Conservation (phyloP, 2,329 filamentous ascomycete genomes). For the Pyrenochaeta sp. region DNA sequence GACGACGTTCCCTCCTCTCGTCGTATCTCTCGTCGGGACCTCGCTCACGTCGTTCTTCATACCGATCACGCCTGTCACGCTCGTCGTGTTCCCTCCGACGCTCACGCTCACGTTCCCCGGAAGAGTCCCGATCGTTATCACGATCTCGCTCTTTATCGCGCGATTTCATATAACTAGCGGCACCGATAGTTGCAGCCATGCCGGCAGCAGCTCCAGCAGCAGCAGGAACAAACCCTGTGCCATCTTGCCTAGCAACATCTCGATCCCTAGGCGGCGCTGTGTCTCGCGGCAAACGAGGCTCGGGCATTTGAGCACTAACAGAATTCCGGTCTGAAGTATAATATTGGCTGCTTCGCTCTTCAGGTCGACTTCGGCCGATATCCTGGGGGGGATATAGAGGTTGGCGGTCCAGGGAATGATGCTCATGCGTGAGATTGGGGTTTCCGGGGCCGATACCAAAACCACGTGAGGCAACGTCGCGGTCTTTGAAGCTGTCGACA, state of each 20-base stretch:
- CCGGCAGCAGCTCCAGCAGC: constrained; percentile 42
- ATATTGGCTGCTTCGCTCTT: constrained; percentile 26
- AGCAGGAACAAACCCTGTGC: constrained; percentile 27
- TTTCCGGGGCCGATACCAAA: constrained; percentile 53
- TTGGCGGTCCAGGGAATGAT: constrained; percentile 49
- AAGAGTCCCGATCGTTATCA: constrained; percentile 33
- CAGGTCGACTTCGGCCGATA: constrained; percentile 17
- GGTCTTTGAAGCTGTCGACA: constrained; percentile 48
- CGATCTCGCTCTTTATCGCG: constrained; percentile 50
- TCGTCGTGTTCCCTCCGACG: constrained; percentile 38
- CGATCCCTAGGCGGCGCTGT: constrained; percentile 42
- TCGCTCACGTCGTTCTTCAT: constrained; percentile 37
- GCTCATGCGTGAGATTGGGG: constrained; percentile 37
- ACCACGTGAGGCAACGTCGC: constrained; percentile 54
- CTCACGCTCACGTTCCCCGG: constrained; percentile 57
- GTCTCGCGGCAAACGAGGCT: constrained; percentile 30
- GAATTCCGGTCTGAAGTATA: constrained; percentile 38
- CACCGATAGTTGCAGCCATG: constrained; percentile 38
- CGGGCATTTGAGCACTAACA: constrained; percentile 32
- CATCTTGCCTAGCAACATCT: constrained; percentile 28
- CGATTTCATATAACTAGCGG: constrained; percentile 38
- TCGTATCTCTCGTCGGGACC: constrained; percentile 20
- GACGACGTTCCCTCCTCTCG: constrained; percentile 20
- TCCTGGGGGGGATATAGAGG: constrained; percentile 34
- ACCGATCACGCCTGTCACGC: constrained; percentile 32